phyloP scores from a whole-genome alignment of 1,139 yeast species.

The Pichia norvegensis region DNA sequence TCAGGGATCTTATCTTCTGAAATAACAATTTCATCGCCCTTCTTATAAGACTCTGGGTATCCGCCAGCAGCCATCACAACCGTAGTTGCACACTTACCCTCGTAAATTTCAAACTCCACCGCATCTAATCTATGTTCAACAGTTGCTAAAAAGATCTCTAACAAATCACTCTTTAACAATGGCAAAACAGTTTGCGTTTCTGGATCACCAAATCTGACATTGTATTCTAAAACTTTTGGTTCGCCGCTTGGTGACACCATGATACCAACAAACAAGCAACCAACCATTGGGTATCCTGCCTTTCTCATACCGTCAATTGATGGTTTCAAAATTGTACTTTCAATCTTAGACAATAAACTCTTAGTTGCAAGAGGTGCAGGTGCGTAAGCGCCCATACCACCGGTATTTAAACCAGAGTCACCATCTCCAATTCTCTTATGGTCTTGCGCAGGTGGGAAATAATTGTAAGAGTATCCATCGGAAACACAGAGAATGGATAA shows the following conservation, averaged over 20 bases:
- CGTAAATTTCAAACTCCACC: conserved; percentile 55
- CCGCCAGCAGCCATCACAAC: conserved; percentile 98
- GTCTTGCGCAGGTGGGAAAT: conserved; percentile 96
- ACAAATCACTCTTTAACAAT: conserved; percentile 81
- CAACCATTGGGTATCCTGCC: conserved; percentile 94
- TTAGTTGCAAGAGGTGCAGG: conserved; percentile 92
- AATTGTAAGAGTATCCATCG: conserved; percentile 88
- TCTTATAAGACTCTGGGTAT: conserved; percentile 79
- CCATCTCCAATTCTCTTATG: conserved; percentile 94
- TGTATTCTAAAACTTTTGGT: conserved; percentile 93
- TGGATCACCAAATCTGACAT: conserved; percentile 98
- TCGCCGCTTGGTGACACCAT: conserved; percentile 73
- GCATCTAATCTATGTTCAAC: conserved; percentile 93
- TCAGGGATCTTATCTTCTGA: conserved; percentile 36
- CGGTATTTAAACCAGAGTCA: conserved; percentile 92
- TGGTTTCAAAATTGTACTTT: conserved; percentile 71
- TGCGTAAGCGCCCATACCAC: conserved; percentile 99
- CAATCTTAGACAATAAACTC: conserved; percentile 58
- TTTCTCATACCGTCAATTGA: conserved; percentile 94
- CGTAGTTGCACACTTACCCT: conserved; percentile 68
- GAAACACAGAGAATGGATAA: conserved; percentile 84
- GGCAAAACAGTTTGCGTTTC: conserved; percentile 97
- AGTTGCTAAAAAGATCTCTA: conserved; percentile 86
- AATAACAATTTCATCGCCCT: conserved; percentile 78
- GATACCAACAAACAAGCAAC: conserved; percentile 93